Percentiles rank a stretch among this genome's conserved stretches.
These are phyloP conservation scores for Aspergillus bridgeri DNA, from an alignment of 495 filamentous ascomycete genomes.

Conservation along the genomic window DNA sequence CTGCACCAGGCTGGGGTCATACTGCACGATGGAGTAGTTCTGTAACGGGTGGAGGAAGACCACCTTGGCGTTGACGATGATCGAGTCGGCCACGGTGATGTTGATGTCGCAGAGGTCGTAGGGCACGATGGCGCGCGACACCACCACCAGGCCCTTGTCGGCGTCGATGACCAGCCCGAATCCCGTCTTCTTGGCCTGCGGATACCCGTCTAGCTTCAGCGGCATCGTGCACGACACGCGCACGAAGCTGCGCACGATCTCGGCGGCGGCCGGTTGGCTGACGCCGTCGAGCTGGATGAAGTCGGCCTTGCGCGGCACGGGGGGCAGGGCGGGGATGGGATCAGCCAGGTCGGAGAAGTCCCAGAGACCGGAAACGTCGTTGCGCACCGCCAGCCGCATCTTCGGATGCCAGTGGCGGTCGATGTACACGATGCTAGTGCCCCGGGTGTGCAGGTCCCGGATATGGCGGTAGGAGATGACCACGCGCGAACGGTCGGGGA, in stretches of 20 bases:
- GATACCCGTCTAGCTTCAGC: slow-evolving; percentile 93
- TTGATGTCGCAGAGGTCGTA: slow-evolving; percentile 96
- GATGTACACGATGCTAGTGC: slow-evolving; percentile 87
- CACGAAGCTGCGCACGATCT: slow-evolving; percentile 92
- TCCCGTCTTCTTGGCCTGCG: slow-evolving; percentile 85
- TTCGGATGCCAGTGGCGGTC: slow-evolving; percentile 93
- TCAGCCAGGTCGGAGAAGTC: slow-evolving; percentile 86
- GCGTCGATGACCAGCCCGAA: slow-evolving; percentile 96
- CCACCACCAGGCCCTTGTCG: slow-evolving; percentile 88
- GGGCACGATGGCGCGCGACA: slow-evolving; percentile 88
- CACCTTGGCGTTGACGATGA: slow-evolving; percentile 90
- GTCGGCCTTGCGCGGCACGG: slow-evolving; percentile 70
- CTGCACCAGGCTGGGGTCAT: slow-evolving; percentile 87
- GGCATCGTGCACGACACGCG: slow-evolving; percentile 89
- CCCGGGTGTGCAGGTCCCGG: slow-evolving; percentile 87
- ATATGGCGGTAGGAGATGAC: slow-evolving; percentile 96
- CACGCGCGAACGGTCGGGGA: slow-evolving; percentile 84
- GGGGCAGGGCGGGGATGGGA: slow-evolving; percentile 67
- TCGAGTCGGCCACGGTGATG: slow-evolving; percentile 91
- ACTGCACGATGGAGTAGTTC: slow-evolving; percentile 94
- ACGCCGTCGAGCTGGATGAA: slow-evolving; percentile 90
- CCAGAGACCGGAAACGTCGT: slow-evolving; percentile 89
- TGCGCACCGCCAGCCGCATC: slow-evolving; percentile 90
- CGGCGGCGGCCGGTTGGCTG: slow-evolving; percentile 84
- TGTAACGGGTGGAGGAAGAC: slow-evolving; percentile 97